Evolutionary conservation across 805 yeast species (phyloP).

Genomic region (Saccharomycopsis sp.): DNA sequence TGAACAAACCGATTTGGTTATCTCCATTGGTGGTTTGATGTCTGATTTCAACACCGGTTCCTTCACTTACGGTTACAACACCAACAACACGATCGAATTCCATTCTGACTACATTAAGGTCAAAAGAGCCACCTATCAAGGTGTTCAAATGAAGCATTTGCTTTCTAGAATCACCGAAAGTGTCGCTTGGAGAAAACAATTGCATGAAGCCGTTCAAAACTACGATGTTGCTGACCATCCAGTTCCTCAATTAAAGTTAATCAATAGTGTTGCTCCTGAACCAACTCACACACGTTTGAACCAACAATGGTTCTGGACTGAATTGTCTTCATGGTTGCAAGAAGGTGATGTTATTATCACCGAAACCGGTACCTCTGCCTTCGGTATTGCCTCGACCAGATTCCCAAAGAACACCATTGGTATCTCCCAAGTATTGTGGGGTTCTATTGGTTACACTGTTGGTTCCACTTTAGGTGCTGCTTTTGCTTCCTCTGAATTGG

Average conservation of each 20-base stretch:
- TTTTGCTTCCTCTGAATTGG: conserved; percentile 47
- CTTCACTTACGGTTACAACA: conserved; percentile 47
- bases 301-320: conserved; percentile 46
- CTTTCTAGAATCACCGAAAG: conserved; percentile 22
- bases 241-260: conserved; percentile 7
- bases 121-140: conserved; percentile 45
- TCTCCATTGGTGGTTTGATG: conserved; percentile 75
- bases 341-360: conserved; percentile 54
- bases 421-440: conserved; percentile 59
- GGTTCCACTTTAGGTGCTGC: conserved; percentile 62
- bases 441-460: conserved; percentile 58
- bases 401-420: conserved; percentile 48
- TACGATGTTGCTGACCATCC: conserved; percentile 12
- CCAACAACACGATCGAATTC: conserved; percentile 48
- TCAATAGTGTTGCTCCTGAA: conserved; percentile 5
- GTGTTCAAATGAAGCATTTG: conserved; percentile 44
- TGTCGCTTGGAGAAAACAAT: not conserved
- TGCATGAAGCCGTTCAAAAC: not conserved
- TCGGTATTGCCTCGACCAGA: conserved; percentile 50
- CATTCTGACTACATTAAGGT: conserved; percentile 51
- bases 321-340: conserved; percentile 44
- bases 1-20: conserved; percentile 65
- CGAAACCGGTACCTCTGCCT: conserved; percentile 63
- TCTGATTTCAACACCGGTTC: conserved; percentile 92
- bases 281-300: conserved; percentile 19